These are phyloP conservation scores for Kwoniella shandongensis DNA, from an alignment of 768 basidiomycete genomes.

Conservation along the genomic window DNA sequence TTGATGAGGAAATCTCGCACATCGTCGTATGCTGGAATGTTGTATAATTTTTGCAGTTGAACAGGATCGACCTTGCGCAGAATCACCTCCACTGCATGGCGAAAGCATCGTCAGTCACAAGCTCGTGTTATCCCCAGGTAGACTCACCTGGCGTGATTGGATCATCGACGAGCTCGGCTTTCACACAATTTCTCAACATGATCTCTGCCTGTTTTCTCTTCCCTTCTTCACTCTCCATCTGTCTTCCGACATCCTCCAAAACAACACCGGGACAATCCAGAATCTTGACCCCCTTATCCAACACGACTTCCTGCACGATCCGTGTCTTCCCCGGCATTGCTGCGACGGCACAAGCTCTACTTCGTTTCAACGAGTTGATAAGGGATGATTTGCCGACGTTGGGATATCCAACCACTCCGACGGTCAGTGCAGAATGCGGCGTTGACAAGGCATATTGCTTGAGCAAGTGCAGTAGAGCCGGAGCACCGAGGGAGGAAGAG, in stretches of 20 bases:
- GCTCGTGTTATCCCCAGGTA: neutral
- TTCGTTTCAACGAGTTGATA: conserved; percentile 54
- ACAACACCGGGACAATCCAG: conserved; percentile 98
- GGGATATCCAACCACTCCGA: conserved; percentile 54
- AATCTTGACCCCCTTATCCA: conserved; percentile 88
- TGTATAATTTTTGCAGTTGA: conserved; percentile 81
- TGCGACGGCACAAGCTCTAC: conserved; percentile 72
- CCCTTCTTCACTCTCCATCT: conserved; percentile 45
- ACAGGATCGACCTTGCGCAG: conserved; percentile 67
- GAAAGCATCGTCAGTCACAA: neutral
- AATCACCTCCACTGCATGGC: conserved; percentile 75
- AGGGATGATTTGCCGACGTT: conserved; percentile 55
- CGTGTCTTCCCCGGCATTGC: conserved; percentile 93
- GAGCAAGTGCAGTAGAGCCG: conserved; percentile 68
- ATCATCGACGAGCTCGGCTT: conserved; percentile 86
- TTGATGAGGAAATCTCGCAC: conserved; percentile 85
- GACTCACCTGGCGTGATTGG: conserved; percentile 79
- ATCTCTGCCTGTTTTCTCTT: conserved; percentile 61
- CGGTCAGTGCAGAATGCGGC: conserved; percentile 53
- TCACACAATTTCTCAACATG: conserved; percentile 81
- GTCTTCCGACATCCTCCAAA: conserved; percentile 73
- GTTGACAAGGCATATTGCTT: conserved; percentile 59
- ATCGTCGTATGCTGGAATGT: conserved; percentile 69
- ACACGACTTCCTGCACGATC: conserved; percentile 81
- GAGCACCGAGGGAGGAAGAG: conserved; percentile 55